phyloP scores from a whole-genome alignment of 805 yeast species.

The Starmerella khaoyaiensis region DNA sequence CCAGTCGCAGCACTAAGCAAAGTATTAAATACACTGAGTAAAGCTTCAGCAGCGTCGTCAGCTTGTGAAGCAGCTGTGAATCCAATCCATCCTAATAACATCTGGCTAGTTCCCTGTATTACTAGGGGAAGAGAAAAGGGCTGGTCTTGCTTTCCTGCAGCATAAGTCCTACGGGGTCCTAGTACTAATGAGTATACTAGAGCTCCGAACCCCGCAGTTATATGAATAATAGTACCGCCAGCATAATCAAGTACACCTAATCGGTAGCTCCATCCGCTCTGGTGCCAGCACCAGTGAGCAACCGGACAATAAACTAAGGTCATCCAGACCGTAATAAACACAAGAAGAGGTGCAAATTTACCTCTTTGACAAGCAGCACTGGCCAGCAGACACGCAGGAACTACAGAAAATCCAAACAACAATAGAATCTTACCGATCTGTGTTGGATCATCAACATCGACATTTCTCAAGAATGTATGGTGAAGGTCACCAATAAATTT shows the following conservation, averaged over 20 bases:
- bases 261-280: conserved; percentile 47
- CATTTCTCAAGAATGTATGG: conserved; percentile 39
- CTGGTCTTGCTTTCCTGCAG: conserved; percentile 28
- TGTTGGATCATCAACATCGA: conserved; percentile 24
- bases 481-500: conserved; percentile 42
- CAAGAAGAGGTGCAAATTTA: conserved; percentile 55
- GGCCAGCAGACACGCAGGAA: conserved; percentile 52
- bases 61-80: conserved; percentile 60
- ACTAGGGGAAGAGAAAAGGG: conserved; percentile 58
- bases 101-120: conserved; percentile 52
- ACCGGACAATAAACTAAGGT: conserved; percentile 61
- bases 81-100: conserved; percentile 71
- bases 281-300: conserved; percentile 67
- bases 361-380: conserved; percentile 68
- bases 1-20: conserved; percentile 41
- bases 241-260: conserved; percentile 61
- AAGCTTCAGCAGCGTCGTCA: conserved; percentile 26
- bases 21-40: conserved; percentile 42
- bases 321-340: conserved; percentile 54
- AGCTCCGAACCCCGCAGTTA: conserved; percentile 58
- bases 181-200: conserved; percentile 52
- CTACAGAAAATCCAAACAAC: conserved; percentile 52
- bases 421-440: conserved; percentile 37
- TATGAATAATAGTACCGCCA: conserved; percentile 69
- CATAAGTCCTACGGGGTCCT: conserved; percentile 55